These are phyloP conservation scores for Pseudevernia furfuracea DNA, from an alignment of 495 filamentous ascomycete species.

Conservation along the genomic window DNA sequence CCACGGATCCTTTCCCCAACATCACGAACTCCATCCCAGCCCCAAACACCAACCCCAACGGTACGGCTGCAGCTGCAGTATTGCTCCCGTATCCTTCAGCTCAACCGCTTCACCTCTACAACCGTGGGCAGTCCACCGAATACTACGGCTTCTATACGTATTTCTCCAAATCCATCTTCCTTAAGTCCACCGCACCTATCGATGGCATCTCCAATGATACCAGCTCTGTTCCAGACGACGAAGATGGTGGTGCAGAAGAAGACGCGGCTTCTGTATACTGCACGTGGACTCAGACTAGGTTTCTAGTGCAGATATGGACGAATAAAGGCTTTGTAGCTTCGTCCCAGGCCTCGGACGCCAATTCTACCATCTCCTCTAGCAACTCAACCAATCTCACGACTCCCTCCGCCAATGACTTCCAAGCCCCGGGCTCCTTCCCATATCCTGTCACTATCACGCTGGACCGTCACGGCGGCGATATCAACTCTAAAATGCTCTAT, in stretches of 20 bases:
- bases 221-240: conserved; percentile 43
- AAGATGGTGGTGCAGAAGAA: conserved; percentile 55
- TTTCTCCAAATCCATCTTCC: conserved; percentile 81
- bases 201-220: conserved; percentile 29
- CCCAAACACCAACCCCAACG: conserved; percentile 53
- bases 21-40: conserved; percentile 49
- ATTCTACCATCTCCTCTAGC: conserved; percentile 11
- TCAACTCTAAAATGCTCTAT: conserved; percentile 58
- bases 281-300: conserved; percentile 76
- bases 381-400: conserved; percentile 28
- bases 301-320: conserved; percentile 91
- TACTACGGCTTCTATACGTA: conserved; percentile 94
- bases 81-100: conserved; percentile 57
- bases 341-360: conserved; percentile 23
- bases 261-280: conserved; percentile 58
- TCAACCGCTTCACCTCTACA: conserved; percentile 79
- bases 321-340: conserved; percentile 42
- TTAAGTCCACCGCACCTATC: conserved; percentile 45
- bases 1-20: conserved; percentile 37
- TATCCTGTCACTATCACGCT: conserved; percentile 75
- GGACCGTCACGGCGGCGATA: conserved; percentile 70
- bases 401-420: conserved; percentile 47
- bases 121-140: conserved; percentile 68
- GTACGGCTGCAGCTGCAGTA: conserved; percentile 62
- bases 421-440: conserved; percentile 67